Evolutionary conservation across 495 filamentous ascomycete genomes (phyloP).

Genomic region (Ascodesmis nigricans): DNA sequence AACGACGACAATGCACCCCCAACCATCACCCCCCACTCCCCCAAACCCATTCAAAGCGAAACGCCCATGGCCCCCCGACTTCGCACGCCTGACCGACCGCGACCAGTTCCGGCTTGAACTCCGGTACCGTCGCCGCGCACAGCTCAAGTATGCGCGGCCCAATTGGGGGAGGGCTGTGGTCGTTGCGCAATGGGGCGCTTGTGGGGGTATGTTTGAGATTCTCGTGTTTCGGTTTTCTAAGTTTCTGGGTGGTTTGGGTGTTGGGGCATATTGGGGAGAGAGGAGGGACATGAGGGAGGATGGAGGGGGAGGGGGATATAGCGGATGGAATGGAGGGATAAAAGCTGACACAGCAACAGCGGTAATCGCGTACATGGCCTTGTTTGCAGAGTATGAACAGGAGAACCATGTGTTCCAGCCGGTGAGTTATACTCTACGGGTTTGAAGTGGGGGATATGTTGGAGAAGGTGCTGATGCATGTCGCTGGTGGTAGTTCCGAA

Average conservation of each 20-base stretch:
- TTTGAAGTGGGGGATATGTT: too few species aligned
- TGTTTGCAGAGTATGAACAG: conserved; percentile 58
- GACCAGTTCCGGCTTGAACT: conserved; percentile 74
- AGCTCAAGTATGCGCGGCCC: conserved; percentile 53
- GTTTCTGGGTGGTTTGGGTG: too few species aligned
- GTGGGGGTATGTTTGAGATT: conserved; percentile 33
- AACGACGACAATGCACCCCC: conserved; percentile 28
- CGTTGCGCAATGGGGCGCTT: conserved; percentile 44
- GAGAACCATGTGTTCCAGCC: conserved; percentile 39
- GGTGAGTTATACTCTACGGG: conserved; percentile 24
- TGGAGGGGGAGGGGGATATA: too few species aligned
- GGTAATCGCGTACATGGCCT: conserved; percentile 45
- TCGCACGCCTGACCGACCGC: conserved; percentile 51
- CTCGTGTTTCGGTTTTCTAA: too few species aligned
- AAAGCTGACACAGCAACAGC: too few species aligned
- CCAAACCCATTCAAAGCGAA: conserved; percentile 52
- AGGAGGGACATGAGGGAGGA: too few species aligned
- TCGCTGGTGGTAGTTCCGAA: conserved; percentile 10
- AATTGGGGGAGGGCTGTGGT: conserved; percentile 49
- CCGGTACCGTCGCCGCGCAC: conserved; percentile 43
- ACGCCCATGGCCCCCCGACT: conserved; percentile 81
- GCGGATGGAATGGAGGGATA: too few species aligned
- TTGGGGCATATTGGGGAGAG: neutral
- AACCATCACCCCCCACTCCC: neutral
- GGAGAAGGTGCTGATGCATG: neutral